Evolutionary conservation across 352 stramenopile species (phyloP).

Genomic region (Bremia lactucae): DNA sequence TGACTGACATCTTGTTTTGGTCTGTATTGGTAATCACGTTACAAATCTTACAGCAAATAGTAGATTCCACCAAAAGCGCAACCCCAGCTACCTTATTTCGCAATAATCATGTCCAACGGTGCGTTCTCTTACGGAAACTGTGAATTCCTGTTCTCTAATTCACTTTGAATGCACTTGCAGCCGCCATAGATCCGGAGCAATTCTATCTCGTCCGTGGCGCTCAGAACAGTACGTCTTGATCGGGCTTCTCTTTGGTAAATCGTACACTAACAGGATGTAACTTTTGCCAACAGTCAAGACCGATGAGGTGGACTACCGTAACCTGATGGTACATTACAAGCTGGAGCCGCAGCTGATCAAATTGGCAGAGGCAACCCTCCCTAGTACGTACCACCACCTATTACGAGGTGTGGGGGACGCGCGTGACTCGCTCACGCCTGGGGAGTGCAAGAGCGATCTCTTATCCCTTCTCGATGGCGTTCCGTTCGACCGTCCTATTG

Average conservation of each 20-base stretch:
- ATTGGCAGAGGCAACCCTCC: conserved; percentile 48
- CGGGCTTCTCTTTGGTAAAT: no score
- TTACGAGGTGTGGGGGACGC: conserved; percentile 53
- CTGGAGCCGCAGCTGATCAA: conserved; percentile 50
- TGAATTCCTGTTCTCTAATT: conserved; percentile 1
- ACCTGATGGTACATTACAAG: conserved; percentile 57
- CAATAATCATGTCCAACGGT: no score
- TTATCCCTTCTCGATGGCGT: conserved; percentile 52
- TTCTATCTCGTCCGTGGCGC: conserved; percentile 51
- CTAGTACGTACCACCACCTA: conserved; percentile 60
- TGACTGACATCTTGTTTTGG: no score
- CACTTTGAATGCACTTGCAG: conserved; percentile 6
- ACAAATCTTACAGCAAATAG: no score
- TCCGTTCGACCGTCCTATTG: conserved; percentile 71
- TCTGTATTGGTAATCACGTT: no score
- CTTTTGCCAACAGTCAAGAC: conserved; percentile 28
- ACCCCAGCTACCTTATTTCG: no score
- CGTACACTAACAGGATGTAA: not conserved
- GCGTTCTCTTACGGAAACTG: no score
- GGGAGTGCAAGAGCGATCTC: conserved; percentile 38
- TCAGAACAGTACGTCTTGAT: conserved; percentile 47
- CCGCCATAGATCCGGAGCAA: conserved; percentile 24
- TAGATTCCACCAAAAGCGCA: no score
- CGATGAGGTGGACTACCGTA: conserved; percentile 46
- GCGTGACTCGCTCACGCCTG: conserved; percentile 25